phyloP scores from a whole-genome alignment of 164 flowering plant genomes.

The Vitis vinifera region DNA sequence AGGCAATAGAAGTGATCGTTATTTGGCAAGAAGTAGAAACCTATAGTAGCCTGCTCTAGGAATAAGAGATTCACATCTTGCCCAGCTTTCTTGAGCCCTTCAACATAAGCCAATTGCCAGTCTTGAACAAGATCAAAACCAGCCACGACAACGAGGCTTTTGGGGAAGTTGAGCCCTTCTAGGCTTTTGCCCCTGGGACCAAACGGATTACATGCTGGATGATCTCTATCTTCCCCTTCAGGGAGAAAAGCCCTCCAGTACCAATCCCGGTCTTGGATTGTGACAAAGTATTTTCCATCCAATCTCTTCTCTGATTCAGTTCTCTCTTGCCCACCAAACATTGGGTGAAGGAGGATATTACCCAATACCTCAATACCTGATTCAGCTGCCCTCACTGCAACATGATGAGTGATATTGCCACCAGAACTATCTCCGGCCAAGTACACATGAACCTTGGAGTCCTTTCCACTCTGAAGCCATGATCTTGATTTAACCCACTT shows the following conservation, averaged over 20 bases:
- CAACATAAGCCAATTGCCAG: constrained; percentile 64
- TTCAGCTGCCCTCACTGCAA: constrained; percentile 59
- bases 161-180: constrained; percentile 44
- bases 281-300: constrained; percentile 72
- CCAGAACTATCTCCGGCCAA: constrained; percentile 77
- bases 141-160: constrained; percentile 59
- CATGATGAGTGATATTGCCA: constrained; percentile 71
- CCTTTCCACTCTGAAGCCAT: constrained; percentile 67
- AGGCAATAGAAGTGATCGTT: constrained; percentile 57
- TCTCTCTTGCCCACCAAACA: constrained; percentile 63
- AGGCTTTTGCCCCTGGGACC: constrained; percentile 48
- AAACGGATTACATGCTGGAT: constrained; percentile 68
- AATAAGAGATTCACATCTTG: constrained; percentile 53
- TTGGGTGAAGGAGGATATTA: constrained; percentile 61
- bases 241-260: constrained; percentile 76
- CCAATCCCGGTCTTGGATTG: constrained; percentile 68
- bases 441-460: constrained; percentile 51
- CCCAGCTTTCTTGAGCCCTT: constrained; percentile 46
- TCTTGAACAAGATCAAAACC: constrained; percentile 70
- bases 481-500: constrained; percentile 61
- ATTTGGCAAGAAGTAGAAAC: constrained; percentile 77
- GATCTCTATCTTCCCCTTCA: constrained; percentile 69
- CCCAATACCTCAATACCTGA: constrained; percentile 53
- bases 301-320: constrained; percentile 59
- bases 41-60: constrained; percentile 64